Conservation (phyloP, 176 grass and related monocot genomes). For the Neostapfia colusana region DNA sequence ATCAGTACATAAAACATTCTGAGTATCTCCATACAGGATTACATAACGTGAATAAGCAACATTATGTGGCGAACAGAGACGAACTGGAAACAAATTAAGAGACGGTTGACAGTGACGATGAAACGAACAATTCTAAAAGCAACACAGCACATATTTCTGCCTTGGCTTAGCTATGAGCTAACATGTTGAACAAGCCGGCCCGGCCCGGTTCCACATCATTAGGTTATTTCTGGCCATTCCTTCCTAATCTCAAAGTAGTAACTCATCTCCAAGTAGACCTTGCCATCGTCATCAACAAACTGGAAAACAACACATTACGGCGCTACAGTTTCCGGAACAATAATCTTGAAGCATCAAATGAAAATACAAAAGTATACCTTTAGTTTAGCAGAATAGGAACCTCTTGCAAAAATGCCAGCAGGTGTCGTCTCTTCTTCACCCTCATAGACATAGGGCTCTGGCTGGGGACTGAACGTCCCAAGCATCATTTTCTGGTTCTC, state of each 20-base stretch:
- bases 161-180: conserved; percentile 52
- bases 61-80: conserved; percentile 16
- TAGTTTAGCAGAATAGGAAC: conserved; percentile 74
- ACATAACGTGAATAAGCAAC: conserved; percentile 37
- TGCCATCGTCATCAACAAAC: conserved; percentile 90
- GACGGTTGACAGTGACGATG: conserved; percentile 4
- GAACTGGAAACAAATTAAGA: conserved; percentile 11
- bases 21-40: conserved; percentile 38
- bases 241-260: conserved; percentile 94
- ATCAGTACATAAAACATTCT: conserved; percentile 45
- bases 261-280: conserved; percentile 81
- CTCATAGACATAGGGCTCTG: conserved; percentile 68
- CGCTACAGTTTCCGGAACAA: background rate
- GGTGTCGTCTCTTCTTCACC: conserved; percentile 86
- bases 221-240: conserved; percentile 54
- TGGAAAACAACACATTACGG: conserved; percentile 17
- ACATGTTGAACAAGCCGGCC: conserved; percentile 25
- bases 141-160: conserved; percentile 27
- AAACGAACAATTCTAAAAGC: conserved; percentile 35
- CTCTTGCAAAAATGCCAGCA: conserved; percentile 76
- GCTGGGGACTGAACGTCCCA: conserved; percentile 91
- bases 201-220: conserved; percentile 45
- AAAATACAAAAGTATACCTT: conserved; percentile 42
- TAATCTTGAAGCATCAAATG: background rate
- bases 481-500: conserved; percentile 87